Conservation (phyloP, 2,329 filamentous ascomycete species). For the Fusarium buxicola region DNA sequence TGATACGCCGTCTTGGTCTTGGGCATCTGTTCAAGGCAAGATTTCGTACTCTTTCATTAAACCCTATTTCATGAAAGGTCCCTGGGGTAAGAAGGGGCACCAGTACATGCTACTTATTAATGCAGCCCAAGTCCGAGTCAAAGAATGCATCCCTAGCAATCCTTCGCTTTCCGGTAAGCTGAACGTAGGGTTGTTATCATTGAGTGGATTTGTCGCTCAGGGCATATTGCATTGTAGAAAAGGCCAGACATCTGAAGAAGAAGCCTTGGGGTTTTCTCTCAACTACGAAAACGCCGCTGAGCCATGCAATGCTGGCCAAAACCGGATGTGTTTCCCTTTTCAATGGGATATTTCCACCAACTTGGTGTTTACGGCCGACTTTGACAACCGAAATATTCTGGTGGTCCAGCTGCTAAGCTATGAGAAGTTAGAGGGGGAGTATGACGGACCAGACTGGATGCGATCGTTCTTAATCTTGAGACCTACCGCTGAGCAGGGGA, state of each 20-base stretch:
- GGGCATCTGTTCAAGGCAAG: background rate
- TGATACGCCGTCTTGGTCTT: conserved; percentile 8
- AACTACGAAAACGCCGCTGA: background rate
- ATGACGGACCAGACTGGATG: conserved; percentile 16
- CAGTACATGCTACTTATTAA: background rate
- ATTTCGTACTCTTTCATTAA: background rate
- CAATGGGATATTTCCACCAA: background rate
- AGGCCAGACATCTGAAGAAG: background rate
- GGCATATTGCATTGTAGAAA: background rate
- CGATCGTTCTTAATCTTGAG: background rate
- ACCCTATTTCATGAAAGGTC: conserved; percentile 4
- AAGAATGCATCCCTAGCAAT: conserved; percentile 1
- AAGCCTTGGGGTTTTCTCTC: background rate
- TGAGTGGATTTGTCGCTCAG: background rate
- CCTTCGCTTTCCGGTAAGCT: conserved; percentile 10
- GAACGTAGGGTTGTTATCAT: background rate
- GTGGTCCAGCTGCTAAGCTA: conserved; percentile 2
- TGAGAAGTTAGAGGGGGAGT: background rate
- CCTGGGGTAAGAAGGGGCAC: conserved; percentile 3
- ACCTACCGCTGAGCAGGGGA: background rate
- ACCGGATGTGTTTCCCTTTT: background rate
- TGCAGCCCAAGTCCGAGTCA: background rate
- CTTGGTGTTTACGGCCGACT: background rate
- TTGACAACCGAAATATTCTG: background rate
- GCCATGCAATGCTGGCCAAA: fast-evolving